phyloP scores from a whole-genome alignment of 2,329 filamentous ascomycete genomes.

The Sporothrix protearum region DNA sequence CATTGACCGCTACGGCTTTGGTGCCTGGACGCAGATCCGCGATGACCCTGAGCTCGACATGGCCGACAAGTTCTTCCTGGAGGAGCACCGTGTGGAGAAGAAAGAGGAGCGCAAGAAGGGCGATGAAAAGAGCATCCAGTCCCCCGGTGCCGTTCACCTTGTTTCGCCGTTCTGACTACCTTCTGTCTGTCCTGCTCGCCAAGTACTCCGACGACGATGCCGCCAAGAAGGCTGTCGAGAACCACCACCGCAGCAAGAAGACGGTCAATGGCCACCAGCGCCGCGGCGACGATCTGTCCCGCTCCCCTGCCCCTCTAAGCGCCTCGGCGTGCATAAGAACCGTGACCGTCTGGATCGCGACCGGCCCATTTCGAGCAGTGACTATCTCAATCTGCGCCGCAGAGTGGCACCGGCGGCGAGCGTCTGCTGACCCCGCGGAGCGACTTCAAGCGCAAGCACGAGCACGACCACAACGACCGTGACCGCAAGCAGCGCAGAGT shows the following conservation, averaged over 20 bases:
- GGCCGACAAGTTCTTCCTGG: constrained; percentile 87
- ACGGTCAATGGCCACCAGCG: constrained; percentile 65
- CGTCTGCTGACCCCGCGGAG: constrained; percentile 43
- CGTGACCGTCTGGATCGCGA: constrained; percentile 42
- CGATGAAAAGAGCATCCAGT: constrained; percentile 78
- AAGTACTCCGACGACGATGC: constrained; percentile 74
- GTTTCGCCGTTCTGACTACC: constrained; percentile 93
- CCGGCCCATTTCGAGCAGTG: constrained; percentile 36
- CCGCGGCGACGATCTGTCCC: constrained; percentile 50
- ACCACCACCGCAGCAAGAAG: constrained; percentile 93
- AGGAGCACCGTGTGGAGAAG: constrained; percentile 97
- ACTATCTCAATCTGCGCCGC: constrained; percentile 30
- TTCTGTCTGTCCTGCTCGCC: constrained; percentile 87
- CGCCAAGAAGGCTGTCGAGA: constrained; percentile 78
- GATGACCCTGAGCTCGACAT: constrained; percentile 86
- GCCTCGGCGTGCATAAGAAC: constrained; percentile 45
- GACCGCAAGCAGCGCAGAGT: constrained; percentile 39
- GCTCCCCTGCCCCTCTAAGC: constrained; percentile 64
- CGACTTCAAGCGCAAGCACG: constrained; percentile 61
- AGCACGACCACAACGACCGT: constrained; percentile 50
- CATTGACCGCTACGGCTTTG: constrained; percentile 89
- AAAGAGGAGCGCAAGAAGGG: constrained; percentile 84
- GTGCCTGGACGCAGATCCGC: constrained; percentile 90
- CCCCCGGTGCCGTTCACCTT: constrained; percentile 93
- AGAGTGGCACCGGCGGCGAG: constrained; percentile 42